phyloP scores from a whole-genome alignment of 2,329 filamentous ascomycete species.

The Aspergillus niger region DNA sequence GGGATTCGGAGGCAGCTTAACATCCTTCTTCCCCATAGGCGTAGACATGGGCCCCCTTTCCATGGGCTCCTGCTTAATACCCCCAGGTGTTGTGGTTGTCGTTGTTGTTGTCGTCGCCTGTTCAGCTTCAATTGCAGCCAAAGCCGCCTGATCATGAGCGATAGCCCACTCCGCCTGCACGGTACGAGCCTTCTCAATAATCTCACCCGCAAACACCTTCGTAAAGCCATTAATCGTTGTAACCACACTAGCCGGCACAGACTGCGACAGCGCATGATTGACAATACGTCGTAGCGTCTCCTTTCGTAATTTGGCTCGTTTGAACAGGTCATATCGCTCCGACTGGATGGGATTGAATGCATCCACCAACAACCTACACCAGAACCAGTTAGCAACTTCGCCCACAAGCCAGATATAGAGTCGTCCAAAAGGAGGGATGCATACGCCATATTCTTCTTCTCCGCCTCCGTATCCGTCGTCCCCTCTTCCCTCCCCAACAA shows the following conservation, averaged over 20 bases:
- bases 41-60: slow-evolving; percentile 14
- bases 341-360: slow-evolving; percentile 52
- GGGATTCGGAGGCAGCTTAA: slow-evolving; percentile 46
- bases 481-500: slow-evolving; percentile 48
- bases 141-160: slow-evolving; percentile 55
- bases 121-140: slow-evolving; percentile 58
- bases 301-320: slow-evolving; percentile 53
- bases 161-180: slow-evolving; percentile 59
- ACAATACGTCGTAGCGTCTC: slow-evolving; percentile 58
- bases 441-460: slow-evolving; percentile 55
- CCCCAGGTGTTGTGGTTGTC: neutral
- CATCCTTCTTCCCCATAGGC: slow-evolving; percentile 10
- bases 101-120: slow-evolving; percentile 45
- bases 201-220: slow-evolving; percentile 67
- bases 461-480: slow-evolving; percentile 51
- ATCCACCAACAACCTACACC: slow-evolving; percentile 45
- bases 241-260: slow-evolving; percentile 64
- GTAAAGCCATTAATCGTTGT: slow-evolving; percentile 66
- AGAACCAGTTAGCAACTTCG: neutral
- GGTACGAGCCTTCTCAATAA: slow-evolving; percentile 65
- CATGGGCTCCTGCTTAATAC: slow-evolving; percentile 29
- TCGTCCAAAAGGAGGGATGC: slow-evolving; percentile 19
- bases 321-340: slow-evolving; percentile 52
- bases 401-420: neutral
- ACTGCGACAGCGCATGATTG: slow-evolving; percentile 68